Conservation (phyloP, 2,329 filamentous ascomycete species). For the Dothiorella sarmentorum region DNA sequence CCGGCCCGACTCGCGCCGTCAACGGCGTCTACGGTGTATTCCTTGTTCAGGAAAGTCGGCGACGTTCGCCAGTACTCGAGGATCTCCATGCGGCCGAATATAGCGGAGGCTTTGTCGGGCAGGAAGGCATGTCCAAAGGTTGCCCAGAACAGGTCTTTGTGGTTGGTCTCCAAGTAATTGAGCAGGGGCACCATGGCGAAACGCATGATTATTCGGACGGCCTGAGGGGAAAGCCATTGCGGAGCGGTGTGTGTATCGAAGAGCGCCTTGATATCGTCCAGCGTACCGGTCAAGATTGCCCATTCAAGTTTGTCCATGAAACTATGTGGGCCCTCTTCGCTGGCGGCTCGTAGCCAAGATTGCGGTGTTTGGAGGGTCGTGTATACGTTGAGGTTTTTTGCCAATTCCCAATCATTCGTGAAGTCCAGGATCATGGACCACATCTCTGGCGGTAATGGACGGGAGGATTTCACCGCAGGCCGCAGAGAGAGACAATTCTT, state of each 20-base stretch:
- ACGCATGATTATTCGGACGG: constrained; percentile 85
- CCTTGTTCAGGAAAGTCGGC: constrained; percentile 76
- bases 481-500: constrained; percentile 19
- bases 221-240: constrained; percentile 72
- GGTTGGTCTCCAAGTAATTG: constrained; percentile 63
- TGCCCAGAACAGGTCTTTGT: constrained; percentile 75
- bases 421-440: constrained; percentile 86
- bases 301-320: constrained; percentile 81
- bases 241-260: constrained; percentile 66
- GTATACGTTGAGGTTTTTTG: constrained; percentile 75
- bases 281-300: constrained; percentile 71
- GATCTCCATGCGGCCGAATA: constrained; percentile 80
- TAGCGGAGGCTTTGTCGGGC: constrained; percentile 81
- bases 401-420: constrained; percentile 86
- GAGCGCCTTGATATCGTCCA: constrained; percentile 68
- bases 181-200: constrained; percentile 81
- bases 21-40: constrained; percentile 80
- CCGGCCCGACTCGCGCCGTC: constrained; percentile 85
- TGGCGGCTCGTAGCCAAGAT: constrained; percentile 66
- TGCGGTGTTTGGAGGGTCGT: constrained; percentile 70
- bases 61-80: constrained; percentile 89
- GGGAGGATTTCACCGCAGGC: constrained; percentile 24
- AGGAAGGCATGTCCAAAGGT: constrained; percentile 79
- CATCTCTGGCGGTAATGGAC: constrained; percentile 70
- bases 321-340: constrained; percentile 63